Conservation (phyloP, 768 basidiomycete species). For the Boletus edulis region DNA sequence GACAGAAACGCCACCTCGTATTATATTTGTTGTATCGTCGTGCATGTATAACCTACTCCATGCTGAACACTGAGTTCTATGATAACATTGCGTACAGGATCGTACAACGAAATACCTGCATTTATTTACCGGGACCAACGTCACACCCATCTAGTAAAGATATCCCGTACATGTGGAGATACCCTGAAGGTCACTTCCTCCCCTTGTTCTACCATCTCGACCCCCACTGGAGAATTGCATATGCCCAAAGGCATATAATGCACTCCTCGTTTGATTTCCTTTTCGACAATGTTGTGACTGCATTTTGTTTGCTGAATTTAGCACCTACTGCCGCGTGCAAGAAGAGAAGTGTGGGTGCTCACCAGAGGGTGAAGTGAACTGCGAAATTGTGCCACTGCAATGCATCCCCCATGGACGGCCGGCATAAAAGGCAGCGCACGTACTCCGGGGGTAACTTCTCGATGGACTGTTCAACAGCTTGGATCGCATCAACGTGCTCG, state of each 20-base stretch:
- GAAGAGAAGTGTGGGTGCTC: not conserved
- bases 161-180: too few species aligned
- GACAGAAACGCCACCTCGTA: too few species aligned
- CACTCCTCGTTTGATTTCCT: not conserved
- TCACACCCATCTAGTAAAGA: too few species aligned
- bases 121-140: too few species aligned
- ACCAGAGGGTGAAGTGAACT: not conserved
- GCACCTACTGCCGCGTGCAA: not conserved
- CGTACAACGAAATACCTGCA: too few species aligned
- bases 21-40: too few species aligned
- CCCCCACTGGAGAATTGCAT: not conserved
- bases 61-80: too few species aligned
- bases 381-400: not conserved
- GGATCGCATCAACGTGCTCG: conserved; percentile 5
- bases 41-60: too few species aligned
- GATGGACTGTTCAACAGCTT: conserved; percentile 1
- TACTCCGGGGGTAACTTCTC: not conserved
- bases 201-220: too few species aligned
- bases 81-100: too few species aligned
- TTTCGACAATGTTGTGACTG: not conserved
- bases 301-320: not conserved
- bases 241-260: not conserved
- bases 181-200: too few species aligned
- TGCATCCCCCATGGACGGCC: conserved; percentile 1
- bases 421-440: conserved; percentile 10